Percentiles rank a stretch among this genome's conserved stretches.
phyloP scores from a whole-genome alignment of 768 basidiomycete genomes.

The Calvatia gigantea region DNA sequence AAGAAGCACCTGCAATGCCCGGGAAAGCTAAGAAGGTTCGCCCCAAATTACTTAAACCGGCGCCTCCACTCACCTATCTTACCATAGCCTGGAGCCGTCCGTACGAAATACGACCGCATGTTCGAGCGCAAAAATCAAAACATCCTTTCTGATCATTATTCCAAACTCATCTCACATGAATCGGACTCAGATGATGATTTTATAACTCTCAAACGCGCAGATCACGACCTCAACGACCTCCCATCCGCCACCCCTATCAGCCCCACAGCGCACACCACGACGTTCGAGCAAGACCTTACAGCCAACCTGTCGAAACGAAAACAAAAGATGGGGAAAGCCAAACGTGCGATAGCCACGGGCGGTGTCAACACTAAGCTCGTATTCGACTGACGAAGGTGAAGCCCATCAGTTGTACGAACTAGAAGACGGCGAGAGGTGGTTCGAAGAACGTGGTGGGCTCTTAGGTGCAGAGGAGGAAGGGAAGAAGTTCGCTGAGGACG shows the following conservation, averaged over 20 bases:
- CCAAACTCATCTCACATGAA: constrained; percentile 76
- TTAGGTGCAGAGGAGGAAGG: constrained; percentile 67
- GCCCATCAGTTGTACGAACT: constrained; percentile 84
- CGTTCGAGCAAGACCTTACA: constrained; percentile 20
- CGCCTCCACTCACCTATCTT: not conserved
- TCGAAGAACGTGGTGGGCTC: constrained; percentile 57
- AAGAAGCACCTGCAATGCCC: constrained; percentile 12
- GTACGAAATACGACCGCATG: constrained; percentile 98
- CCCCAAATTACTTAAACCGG: too few relatives aligned
- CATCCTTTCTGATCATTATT: constrained; percentile 87
- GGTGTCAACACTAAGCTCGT: constrained; percentile 69
- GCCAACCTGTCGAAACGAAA: constrained; percentile 84
- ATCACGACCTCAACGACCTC: constrained; percentile 63
- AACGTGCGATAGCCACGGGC: constrained; percentile 67
- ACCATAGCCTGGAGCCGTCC: constrained; percentile 39
- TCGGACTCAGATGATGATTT: constrained; percentile 78
- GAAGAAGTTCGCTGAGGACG: constrained; percentile 65
- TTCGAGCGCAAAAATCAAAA: constrained; percentile 95
- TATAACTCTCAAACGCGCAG: constrained; percentile 87
- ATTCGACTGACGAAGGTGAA: constrained; percentile 86
- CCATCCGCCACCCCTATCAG: constrained; percentile 1
- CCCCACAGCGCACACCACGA: not conserved
- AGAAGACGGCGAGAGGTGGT: constrained; percentile 69
- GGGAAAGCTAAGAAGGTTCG: constrained; percentile 40
- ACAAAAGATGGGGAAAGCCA: constrained; percentile 66